These are phyloP conservation scores for Quercus agrifolia DNA, from an alignment of 306 rosid species.

Conservation along the genomic window DNA sequence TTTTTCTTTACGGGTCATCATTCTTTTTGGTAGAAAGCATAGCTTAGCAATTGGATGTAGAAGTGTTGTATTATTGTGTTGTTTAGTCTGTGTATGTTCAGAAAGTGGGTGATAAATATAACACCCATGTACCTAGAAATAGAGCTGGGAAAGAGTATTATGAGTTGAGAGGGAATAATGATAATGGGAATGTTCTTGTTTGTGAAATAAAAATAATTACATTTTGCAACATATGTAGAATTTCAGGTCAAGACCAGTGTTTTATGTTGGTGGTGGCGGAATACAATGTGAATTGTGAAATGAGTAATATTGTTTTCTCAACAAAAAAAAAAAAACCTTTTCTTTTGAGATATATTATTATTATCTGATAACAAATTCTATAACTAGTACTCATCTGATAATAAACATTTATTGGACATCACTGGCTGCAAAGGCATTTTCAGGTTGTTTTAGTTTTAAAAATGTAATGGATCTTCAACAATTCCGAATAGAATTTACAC, in stretches of 20 bases:
- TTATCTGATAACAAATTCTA: not conserved
- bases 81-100: constrained; percentile 4
- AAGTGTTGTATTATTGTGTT: constrained; percentile 19
- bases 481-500: too few species aligned
- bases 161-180: not conserved
- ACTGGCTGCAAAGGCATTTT: not conserved
- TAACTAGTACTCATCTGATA: not conserved
- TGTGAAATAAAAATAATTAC: not conserved
- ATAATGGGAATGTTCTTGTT: not conserved
- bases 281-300: not conserved
- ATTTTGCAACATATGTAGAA: not conserved
- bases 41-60: constrained; percentile 21
- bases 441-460: not conserved
- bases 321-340: not conserved
- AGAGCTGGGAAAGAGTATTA: constrained; percentile 4
- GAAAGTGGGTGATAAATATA: constrained; percentile 25
- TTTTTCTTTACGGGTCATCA: constrained; percentile 21
- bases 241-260: not conserved
- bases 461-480: too few species aligned
- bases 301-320: not conserved
- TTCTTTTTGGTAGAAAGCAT: constrained; percentile 39
- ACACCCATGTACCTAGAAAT: not conserved
- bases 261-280: not conserved
- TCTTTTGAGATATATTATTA: not conserved
- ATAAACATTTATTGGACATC: not conserved